Evolutionary conservation across 331 rosid genomes (phyloP), one percentile per base, ranked within the genome.

Genomic region (Malus hybrid): DNA sequence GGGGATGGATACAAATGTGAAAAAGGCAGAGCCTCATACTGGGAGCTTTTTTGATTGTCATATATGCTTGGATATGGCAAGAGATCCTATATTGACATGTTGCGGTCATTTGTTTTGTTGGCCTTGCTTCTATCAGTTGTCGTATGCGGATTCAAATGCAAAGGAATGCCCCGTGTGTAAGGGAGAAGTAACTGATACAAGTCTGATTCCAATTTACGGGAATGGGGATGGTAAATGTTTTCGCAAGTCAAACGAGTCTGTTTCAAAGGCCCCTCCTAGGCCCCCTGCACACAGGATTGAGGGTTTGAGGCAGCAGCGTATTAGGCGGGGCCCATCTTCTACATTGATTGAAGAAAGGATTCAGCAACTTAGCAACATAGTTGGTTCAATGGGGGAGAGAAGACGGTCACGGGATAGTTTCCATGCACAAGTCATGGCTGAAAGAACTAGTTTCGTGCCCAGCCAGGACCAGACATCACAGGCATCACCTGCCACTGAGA

Each of bases 81-180:
- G 64, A 63, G 91, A 93, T 77, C 96, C 93, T 32, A 75, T 93
- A 60, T 82, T 93, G 84, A 93, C 97, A 6, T 90, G 89, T 57
- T 93, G 96, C 76, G 97, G 97, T 77, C 96, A 93, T 79, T 75
- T 93, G 86, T 93, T 90, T 74, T 93, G 97, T 60, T 93, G 97
- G 97, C 81, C 92, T 34, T 92, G 96, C 83, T 86, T 86, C 83
- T 85, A 65, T 74, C 85, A 79, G 36, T 81, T 88, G 83, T 71
- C 93, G 1, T 85, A 72, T 83, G 84, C 73, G 14, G 74, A 87
- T 79, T 73, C 80, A 36, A 55, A 78, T 76, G 85, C 80, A 15
- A 93, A 78, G 85, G 93, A 93, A 60, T 93, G 98, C 78, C 93
- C 97, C 42, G 90, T 62, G 62, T 93, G 98, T 73, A 32, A 65